Percentiles rank a stretch among this genome's conserved stretches.
Evolutionary conservation across 345 rosid species (phyloP).

Genomic region (Acer yangbiense): DNA sequence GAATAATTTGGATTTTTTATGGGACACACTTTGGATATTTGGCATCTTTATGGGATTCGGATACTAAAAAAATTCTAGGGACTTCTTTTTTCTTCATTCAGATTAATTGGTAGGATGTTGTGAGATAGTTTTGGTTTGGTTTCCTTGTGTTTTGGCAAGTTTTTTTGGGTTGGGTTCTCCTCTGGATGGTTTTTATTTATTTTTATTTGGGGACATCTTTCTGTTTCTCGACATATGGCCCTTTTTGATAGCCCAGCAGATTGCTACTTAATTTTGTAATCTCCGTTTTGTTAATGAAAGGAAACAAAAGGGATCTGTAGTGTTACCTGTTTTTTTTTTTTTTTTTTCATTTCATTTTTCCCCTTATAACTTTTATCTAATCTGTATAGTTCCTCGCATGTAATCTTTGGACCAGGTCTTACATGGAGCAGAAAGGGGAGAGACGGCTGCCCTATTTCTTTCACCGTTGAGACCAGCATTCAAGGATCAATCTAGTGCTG

Average conservation of each 20-base stretch:
- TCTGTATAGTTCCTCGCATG: constrained; percentile 19
- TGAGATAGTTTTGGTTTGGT: not conserved
- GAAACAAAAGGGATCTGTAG: too few relatives aligned
- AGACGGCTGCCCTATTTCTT: constrained; percentile 82
- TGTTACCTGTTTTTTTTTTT: too few relatives aligned
- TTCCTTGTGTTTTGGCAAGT: not conserved
- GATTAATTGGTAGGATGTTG: not conserved
- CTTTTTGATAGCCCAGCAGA: too few relatives aligned
- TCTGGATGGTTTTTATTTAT: not conserved
- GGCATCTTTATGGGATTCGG: not conserved
- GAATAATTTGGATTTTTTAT: not conserved
- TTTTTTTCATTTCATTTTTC: not conserved
- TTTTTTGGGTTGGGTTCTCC: not conserved
- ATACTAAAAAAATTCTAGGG: not conserved
- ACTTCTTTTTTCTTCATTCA: not conserved
- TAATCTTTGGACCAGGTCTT: constrained; percentile 53
- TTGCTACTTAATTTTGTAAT: too few relatives aligned
- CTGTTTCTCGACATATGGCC: too few relatives aligned
- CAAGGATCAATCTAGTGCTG: constrained; percentile 44
- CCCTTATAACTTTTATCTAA: constrained; percentile 1
- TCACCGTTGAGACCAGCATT: constrained; percentile 75
- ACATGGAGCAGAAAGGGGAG: constrained; percentile 91
- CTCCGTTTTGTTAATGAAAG: too few relatives aligned
- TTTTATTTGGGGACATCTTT: too few relatives aligned
- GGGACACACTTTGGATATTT: not conserved